Percentiles rank a stretch among this genome's conserved stretches.
These are phyloP conservation scores for Termitomyces sp. DNA, from an alignment of 768 basidiomycete genomes.

Conservation along the genomic window DNA sequence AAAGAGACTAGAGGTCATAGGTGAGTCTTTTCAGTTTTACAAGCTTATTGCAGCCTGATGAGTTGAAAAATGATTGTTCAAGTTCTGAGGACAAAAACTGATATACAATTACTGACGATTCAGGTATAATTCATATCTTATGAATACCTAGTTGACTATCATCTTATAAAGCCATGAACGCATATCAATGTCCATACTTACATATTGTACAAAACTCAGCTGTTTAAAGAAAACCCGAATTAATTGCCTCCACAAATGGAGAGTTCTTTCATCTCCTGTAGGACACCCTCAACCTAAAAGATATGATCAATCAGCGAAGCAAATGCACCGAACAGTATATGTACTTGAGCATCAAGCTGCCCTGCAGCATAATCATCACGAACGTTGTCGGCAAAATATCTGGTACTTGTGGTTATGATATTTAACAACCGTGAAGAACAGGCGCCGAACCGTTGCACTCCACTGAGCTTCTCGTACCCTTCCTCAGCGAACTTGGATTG, in stretches of 20 bases:
- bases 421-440: conserved; percentile 1
- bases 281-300: conserved; percentile 83
- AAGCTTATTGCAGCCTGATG: neutral
- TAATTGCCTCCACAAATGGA: conserved; percentile 80
- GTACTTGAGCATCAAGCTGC: conserved; percentile 88
- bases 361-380: conserved; percentile 97
- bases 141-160: neutral
- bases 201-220: neutral
- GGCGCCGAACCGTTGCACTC: conserved; percentile 72
- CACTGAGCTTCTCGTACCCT: conserved; percentile 94
- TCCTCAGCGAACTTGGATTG: conserved; percentile 98
- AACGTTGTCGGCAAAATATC: conserved; percentile 86
- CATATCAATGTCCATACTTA: conserved; percentile 1
- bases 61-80: neutral
- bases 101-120: neutral
- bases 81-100: neutral
- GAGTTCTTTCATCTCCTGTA: conserved; percentile 95
- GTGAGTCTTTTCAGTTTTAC: neutral
- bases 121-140: neutral
- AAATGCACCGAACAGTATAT: conserved; percentile 6
- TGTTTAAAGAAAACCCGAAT: neutral
- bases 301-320: neutral
- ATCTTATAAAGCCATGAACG: neutral
- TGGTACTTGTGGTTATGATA: conserved; percentile 21
- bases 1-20: neutral